These are phyloP conservation scores for Gamarada debralockiae DNA, from an alignment of 495 filamentous ascomycete species.

Conservation along the genomic window DNA sequence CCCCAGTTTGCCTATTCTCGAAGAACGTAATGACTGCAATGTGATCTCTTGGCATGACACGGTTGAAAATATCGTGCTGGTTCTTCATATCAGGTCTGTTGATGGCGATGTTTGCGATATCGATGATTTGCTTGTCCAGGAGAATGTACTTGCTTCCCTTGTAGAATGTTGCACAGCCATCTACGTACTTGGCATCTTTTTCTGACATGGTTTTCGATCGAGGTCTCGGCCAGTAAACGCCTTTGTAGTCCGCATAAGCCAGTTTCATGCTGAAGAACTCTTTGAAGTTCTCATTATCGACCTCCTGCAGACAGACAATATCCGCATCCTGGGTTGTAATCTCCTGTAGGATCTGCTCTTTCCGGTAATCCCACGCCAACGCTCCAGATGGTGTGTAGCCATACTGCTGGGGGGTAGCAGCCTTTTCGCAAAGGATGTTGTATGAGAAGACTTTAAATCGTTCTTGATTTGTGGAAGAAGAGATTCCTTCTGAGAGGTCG, in stretches of 20 bases:
- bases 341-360: slow-evolving; percentile 74
- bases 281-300: slow-evolving; percentile 85
- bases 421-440: slow-evolving; percentile 95
- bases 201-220: slow-evolving; percentile 88
- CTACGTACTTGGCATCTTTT: slow-evolving; percentile 78
- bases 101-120: slow-evolving; percentile 88
- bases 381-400: slow-evolving; percentile 81
- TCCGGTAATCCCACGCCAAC: slow-evolving; percentile 81
- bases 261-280: slow-evolving; percentile 82
- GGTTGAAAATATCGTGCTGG: slow-evolving; percentile 93
- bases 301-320: slow-evolving; percentile 89
- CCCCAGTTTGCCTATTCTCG: slow-evolving; percentile 83
- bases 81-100: slow-evolving; percentile 93
- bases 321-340: slow-evolving; percentile 78
- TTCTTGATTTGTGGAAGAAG: slow-evolving; percentile 39
- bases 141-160: slow-evolving; percentile 88
- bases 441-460: slow-evolving; percentile 78
- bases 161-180: slow-evolving; percentile 96
- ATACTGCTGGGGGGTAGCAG: slow-evolving; percentile 72
- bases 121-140: slow-evolving; percentile 87
- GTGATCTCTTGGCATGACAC: slow-evolving; percentile 96
- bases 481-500: slow-evolving; percentile 46
- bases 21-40: slow-evolving; percentile 88
- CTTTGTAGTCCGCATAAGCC: slow-evolving; percentile 83
- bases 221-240: slow-evolving; percentile 83